Percentiles rank a stretch among this genome's conserved stretches.
phyloP scores from a whole-genome alignment of 2,329 filamentous ascomycete species.

The Cercospora citrullina region DNA sequence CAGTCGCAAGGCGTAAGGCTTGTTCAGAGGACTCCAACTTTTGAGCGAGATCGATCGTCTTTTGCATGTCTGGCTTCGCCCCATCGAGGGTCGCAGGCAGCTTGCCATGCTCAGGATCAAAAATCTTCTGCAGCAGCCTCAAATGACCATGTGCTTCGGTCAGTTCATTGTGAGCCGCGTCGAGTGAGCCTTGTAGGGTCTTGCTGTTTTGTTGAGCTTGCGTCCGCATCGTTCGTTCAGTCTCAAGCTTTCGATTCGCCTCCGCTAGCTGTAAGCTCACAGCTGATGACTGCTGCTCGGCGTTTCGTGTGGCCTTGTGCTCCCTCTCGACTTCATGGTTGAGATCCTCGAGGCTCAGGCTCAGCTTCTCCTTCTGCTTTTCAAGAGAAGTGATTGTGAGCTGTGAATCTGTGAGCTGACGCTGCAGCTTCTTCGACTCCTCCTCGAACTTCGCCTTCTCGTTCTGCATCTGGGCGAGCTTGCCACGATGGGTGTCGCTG shows the following conservation, averaged over 20 bases:
- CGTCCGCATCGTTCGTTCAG: slow-evolving; percentile 78
- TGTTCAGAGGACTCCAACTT: slow-evolving; percentile 88
- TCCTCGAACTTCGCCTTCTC: slow-evolving; percentile 85
- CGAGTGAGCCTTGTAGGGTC: slow-evolving; percentile 75
- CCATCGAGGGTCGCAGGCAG: slow-evolving; percentile 65
- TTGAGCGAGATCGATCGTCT: slow-evolving; percentile 73
- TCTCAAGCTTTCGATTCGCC: slow-evolving; percentile 83
- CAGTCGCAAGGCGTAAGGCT: slow-evolving; percentile 78
- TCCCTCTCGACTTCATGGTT: slow-evolving; percentile 90
- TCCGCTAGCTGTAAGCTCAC: slow-evolving; percentile 83
- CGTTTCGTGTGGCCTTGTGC: slow-evolving; percentile 83
- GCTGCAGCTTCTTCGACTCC: slow-evolving; percentile 74
- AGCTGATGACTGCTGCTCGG: slow-evolving; percentile 82
- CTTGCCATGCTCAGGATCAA: slow-evolving; percentile 65
- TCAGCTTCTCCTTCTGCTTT: slow-evolving; percentile 91
- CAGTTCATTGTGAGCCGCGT: slow-evolving; percentile 77
- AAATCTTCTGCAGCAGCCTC: slow-evolving; percentile 78
- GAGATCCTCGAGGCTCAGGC: slow-evolving; percentile 83
- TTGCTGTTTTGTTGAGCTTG: slow-evolving; percentile 86
- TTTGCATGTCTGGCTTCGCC: slow-evolving; percentile 66
- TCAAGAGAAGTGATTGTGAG: slow-evolving; percentile 79
- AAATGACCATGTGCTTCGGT: slow-evolving; percentile 77
- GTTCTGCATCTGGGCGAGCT: slow-evolving; percentile 72
- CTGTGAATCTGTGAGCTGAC: slow-evolving; percentile 83
- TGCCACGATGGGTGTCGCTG: slow-evolving; percentile 76